Conservation (phyloP, 2,329 filamentous ascomycete genomes). For the Fusarium heterosporum region DNA sequence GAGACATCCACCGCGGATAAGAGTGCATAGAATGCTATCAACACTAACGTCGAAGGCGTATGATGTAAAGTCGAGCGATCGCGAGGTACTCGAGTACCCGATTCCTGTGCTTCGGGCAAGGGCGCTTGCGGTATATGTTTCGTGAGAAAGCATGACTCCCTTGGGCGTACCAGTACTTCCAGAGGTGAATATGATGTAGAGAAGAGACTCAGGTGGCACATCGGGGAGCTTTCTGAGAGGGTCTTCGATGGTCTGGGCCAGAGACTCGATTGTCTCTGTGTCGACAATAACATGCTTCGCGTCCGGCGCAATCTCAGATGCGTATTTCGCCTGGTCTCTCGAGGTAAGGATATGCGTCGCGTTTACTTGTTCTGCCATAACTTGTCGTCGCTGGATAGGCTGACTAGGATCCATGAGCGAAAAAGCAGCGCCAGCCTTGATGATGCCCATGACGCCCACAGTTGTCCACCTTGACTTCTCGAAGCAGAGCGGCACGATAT, state of each 20-base stretch:
- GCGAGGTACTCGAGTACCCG: slow-evolving; percentile 55
- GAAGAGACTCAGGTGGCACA: slow-evolving; percentile 57
- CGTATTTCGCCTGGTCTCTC: slow-evolving; percentile 30
- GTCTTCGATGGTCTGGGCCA: slow-evolving; percentile 31
- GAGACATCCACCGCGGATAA: slow-evolving; percentile 62
- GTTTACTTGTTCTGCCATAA: slow-evolving; percentile 39
- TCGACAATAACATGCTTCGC: slow-evolving; percentile 39
- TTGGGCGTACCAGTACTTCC: slow-evolving; percentile 74
- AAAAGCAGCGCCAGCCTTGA: slow-evolving; percentile 52
- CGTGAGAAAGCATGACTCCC: slow-evolving; percentile 66
- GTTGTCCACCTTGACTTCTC: slow-evolving; percentile 50
- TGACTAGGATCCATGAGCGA: slow-evolving; percentile 48
- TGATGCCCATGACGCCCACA: slow-evolving; percentile 48
- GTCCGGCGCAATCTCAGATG: slow-evolving; percentile 33
- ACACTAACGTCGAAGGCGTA: slow-evolving; percentile 68
- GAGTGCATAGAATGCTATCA: slow-evolving; percentile 65
- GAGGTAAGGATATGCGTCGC: slow-evolving; percentile 41
- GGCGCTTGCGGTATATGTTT: slow-evolving; percentile 59
- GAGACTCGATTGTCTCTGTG: slow-evolving; percentile 11
- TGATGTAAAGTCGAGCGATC: slow-evolving; percentile 61
- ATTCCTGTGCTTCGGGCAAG: slow-evolving; percentile 49
- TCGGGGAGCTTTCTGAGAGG: slow-evolving; percentile 46
- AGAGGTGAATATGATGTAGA: slow-evolving; percentile 73
- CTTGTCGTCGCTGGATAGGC: slow-evolving; percentile 41
- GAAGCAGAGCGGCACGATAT: slow-evolving; percentile 49